Evolutionary conservation across 2,329 filamentous ascomycete species (phyloP), one percentile per base, ranked within the genome.

Genomic region (Epichloe sylvatica): DNA sequence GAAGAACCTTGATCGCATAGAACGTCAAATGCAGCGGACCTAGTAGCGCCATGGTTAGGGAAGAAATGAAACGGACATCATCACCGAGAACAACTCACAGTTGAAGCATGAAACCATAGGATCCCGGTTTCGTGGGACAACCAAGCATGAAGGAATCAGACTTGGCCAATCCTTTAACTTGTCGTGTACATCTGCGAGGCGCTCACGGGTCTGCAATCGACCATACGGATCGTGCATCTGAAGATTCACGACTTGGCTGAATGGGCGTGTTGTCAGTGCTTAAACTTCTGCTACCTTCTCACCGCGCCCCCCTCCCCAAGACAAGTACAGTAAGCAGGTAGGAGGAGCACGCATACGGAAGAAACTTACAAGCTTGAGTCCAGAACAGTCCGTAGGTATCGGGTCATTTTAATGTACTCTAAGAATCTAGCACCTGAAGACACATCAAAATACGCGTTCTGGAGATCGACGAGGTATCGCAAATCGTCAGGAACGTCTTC

Each of bases 1-100:
- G 59, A 0, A 74, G 62, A 2, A 67, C 66, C 44, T 71, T 64
- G 3, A 65, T 59, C 25, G 70, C 66, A 35, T 68, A 70, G 46
- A 65, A 72, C 0, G 67, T 62, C 0, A 74, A 57, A 47, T 72
- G 67, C 2, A 73, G 59, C 5, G 69, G 67, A 12, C 63, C 64
- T 56, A 33, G n/a, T 12, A 25, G 12, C 40, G 35, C n/a, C 35
- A 37, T 3, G 35, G 25, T 30, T 30, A 30, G 25, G 25, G 25
- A 9, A 30, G 4, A 30, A 11, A 30, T 4, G 3, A 30, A 30
- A 11, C 11, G 8, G 25, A 9, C 8, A 30, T 30, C 8, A 30
- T 30, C 0, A 30, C 8, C 25, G 25, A 30, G 25, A 30, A 30
- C 25, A 30, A 49, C 59, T 40, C 39, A 62, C 59, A 52, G 25